Base-by-base conservation (phyloP, 2,329 filamentous ascomycete genomes). In the Colletotrichum agaves region DNA sequence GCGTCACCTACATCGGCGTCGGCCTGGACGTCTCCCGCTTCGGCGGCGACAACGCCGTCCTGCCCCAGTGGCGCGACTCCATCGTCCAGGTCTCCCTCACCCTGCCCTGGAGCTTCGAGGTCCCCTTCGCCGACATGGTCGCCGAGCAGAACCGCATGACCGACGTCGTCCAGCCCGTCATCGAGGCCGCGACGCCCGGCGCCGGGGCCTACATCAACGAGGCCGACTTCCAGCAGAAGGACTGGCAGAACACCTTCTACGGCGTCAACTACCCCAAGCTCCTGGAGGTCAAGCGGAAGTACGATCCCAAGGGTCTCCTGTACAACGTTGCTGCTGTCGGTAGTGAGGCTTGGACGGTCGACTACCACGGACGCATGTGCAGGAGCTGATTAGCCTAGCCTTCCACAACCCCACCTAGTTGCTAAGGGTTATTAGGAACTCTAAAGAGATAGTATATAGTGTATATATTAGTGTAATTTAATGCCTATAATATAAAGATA, bases 1-100 rank as follows among this genome's bases (percentile, higher is more conserved):
- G 62, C 27, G 62, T 66, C 12, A 66, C 63, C 47, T 69, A 58
- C 57, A 66, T 69, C 41, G 66, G 66, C 4, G 57, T 66, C 43
- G 66, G 62, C 12, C 55, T 69, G 11, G 46, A 69, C 52, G 66
- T 69, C 35, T 68, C 65, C 7, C 65, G 33, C 61, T 68, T 68
- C 19, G 65, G 65, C 27, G 53, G 57, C 3, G 46, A 56, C 50
- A 80, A 81, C 33, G 70, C 82, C 0, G 79, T 82, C 2, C 79
- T 82, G 4, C 81, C 81, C 0, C 76, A 76, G 15, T 83, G 81
- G 81, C 74, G 80, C 17, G 71, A 75, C 19, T 71, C 80, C 5
- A 70, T 82, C 39, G 70, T 78, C 27, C 74, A 77, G 58, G 69
- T 73, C 6, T 73, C 80, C 63, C 68, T 72, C 63, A 66, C 63